Evolutionary conservation across 768 basidiomycete species (phyloP).

Genomic region (Suillus lakei): DNA sequence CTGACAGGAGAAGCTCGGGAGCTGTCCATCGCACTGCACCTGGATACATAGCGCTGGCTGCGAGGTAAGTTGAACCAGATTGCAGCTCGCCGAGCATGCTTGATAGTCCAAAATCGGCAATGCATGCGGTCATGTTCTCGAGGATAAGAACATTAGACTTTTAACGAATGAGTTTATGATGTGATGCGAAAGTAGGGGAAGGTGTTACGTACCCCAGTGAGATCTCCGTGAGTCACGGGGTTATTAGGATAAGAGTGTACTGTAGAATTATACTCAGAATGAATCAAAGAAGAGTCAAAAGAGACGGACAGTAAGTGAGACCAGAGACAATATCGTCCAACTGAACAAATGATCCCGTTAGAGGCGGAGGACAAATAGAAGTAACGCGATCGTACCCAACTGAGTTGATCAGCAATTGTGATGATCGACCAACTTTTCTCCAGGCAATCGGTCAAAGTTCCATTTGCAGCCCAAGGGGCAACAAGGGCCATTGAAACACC

Average conservation of each 20-base stretch:
- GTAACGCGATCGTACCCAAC: background rate
- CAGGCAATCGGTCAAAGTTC: constrained; percentile 14
- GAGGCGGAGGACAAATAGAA: background rate
- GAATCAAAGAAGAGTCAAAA: background rate
- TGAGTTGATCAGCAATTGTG: background rate
- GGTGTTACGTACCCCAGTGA: constrained; percentile 26
- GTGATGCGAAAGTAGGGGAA: background rate
- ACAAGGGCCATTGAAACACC: constrained; percentile 27
- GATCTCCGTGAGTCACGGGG: constrained; percentile 25
- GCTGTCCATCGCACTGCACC: constrained; percentile 54
- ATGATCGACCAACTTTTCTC: background rate
- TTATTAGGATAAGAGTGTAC: constrained; percentile 12
- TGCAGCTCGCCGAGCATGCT: constrained; percentile 38
- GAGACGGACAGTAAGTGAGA: constrained; percentile 13
- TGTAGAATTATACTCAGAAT: background rate
- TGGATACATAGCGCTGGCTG: constrained; percentile 25
- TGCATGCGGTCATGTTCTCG: constrained; percentile 38
- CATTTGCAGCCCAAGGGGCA: constrained; percentile 25
- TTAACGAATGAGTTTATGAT: background rate
- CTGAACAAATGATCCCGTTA: background rate
- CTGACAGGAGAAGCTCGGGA: constrained; percentile 31
- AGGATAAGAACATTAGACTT: constrained; percentile 38
- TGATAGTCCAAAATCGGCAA: constrained; percentile 51
- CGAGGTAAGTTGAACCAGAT: constrained; percentile 34
- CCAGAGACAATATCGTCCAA: constrained; percentile 10